Base-by-base conservation (phyloP, 2,329 filamentous ascomycete species). In the Cordyceps tenuipes region DNA sequence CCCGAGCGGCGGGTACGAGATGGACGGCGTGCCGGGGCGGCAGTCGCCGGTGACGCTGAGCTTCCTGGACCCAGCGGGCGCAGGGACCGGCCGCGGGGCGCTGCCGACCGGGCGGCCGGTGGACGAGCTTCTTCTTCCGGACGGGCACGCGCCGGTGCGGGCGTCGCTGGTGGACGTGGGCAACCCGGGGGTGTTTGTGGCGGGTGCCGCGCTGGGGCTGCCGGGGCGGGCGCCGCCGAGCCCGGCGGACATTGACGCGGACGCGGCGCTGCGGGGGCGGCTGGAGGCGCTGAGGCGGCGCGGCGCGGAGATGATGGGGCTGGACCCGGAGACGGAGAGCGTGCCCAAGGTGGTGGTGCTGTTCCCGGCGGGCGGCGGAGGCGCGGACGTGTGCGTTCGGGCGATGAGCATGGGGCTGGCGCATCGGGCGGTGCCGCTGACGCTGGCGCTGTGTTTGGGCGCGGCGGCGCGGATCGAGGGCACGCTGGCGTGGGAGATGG, bases 181-280 rank as follows among this genome's bases (percentile, higher is more conserved):
- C 1, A 88, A 87, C 64, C 86, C 86, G 0, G 82, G 81, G 51
- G 77, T 86, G 15, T 89, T 89, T 66, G 73, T 89, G 0, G 72
- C 73, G 8, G 56, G 56, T 34, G 17, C 17, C 23, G 21, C 46
- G 21, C 34, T 58, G 21, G 56, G 56, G 5, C 15, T 58, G 19
- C 69, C 77, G 19, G 76, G 77, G 3, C 74, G 77, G 19, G 76
- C 77, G 3, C 74, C 75, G 10, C 74, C 86, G 41, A 75, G 80
- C 0, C 84, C 85, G 0, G 75, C 81, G 26, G 74, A 77, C 31
- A 76, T 87, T 48, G 78, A 82, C 21, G 73, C 74, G 2, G 70
- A 80, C 57, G 64, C 71, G 0, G 65, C 65, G 1, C 69, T 85
- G 0, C 71, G 80, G 8, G 52, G 67, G 0, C 75, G 75, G 3